Percentiles rank a stretch among this genome's conserved stretches.
phyloP scores from a whole-genome alignment of 306 rosid genomes.

The Oxytropis ochrocephala region DNA sequence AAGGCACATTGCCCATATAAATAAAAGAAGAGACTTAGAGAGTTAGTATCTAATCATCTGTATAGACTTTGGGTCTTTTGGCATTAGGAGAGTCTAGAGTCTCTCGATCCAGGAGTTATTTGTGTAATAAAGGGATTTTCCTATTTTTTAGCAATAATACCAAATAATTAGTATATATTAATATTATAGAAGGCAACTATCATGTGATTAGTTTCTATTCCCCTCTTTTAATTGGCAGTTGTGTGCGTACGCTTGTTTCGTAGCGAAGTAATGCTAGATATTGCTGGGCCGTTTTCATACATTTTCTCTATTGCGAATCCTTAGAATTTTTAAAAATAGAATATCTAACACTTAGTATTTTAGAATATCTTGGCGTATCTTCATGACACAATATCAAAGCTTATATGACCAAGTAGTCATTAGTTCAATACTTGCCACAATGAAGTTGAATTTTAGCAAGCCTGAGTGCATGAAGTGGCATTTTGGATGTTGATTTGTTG shows the following conservation, averaged over 20 bases:
- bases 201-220: not conserved
- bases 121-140: too few relatives aligned
- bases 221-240: slow-evolving; percentile 1
- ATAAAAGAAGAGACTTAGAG: too few relatives aligned
- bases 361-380: not conserved
- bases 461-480: not conserved
- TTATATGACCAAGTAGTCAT: not conserved
- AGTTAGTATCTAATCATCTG: too few relatives aligned
- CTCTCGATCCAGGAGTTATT: too few relatives aligned
- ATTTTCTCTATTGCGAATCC: not conserved
- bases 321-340: not conserved
- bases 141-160: too few relatives aligned
- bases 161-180: too few relatives aligned
- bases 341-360: not conserved
- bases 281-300: not conserved
- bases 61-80: too few relatives aligned
- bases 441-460: not conserved
- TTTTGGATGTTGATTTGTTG: not conserved
- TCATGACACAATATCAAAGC: not conserved
- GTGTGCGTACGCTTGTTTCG: not conserved
- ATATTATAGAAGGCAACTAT: not conserved
- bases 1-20: too few relatives aligned
- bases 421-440: not conserved
- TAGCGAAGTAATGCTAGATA: slow-evolving; percentile 4
- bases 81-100: too few relatives aligned